A percentile compares a stretch with the other conserved stretches of the same genome.
Conservation (phyloP, 2,329 filamentous ascomycete genomes). For the Trichoderma aggressivum region DNA sequence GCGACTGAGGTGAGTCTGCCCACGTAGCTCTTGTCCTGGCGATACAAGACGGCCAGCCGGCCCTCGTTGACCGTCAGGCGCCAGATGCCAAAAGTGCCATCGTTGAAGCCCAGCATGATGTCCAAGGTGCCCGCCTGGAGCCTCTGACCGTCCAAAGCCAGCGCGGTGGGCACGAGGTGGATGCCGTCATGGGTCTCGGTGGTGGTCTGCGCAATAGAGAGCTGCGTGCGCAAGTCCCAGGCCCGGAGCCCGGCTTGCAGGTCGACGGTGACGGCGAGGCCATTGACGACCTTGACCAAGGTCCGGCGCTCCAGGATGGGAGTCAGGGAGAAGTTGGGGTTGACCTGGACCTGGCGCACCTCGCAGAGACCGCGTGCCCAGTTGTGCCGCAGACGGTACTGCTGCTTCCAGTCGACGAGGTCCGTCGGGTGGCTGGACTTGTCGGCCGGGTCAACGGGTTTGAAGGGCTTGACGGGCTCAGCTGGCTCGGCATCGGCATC, state of each 20-base stretch:
- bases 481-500: slow-evolving; percentile 27
- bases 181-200: slow-evolving; percentile 31
- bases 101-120: slow-evolving; percentile 65
- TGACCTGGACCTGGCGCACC: slow-evolving; percentile 70
- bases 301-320: slow-evolving; percentile 46
- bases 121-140: slow-evolving; percentile 47
- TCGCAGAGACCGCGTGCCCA: slow-evolving; percentile 82
- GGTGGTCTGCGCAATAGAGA: slow-evolving; percentile 51
- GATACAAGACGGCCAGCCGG: slow-evolving; percentile 50
- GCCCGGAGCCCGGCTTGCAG: slow-evolving; percentile 65
- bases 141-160: slow-evolving; percentile 60
- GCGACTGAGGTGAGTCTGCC: slow-evolving; percentile 69
- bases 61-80: slow-evolving; percentile 46
- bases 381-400: slow-evolving; percentile 86
- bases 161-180: slow-evolving; percentile 52
- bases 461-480: slow-evolving; percentile 31
- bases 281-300: slow-evolving; percentile 73
- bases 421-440: slow-evolving; percentile 19
- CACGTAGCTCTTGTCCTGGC: slow-evolving; percentile 59
- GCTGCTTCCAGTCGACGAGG: slow-evolving; percentile 76
- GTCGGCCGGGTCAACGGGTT: slow-evolving; percentile 51
- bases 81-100: slow-evolving; percentile 72
- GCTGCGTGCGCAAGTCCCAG: slow-evolving; percentile 68
- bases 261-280: slow-evolving; percentile 76
- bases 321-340: slow-evolving; percentile 32